Evolutionary conservation across 2,329 filamentous ascomycete genomes (phyloP).

Genomic region (Hymenoscyphus fraxineus): DNA sequence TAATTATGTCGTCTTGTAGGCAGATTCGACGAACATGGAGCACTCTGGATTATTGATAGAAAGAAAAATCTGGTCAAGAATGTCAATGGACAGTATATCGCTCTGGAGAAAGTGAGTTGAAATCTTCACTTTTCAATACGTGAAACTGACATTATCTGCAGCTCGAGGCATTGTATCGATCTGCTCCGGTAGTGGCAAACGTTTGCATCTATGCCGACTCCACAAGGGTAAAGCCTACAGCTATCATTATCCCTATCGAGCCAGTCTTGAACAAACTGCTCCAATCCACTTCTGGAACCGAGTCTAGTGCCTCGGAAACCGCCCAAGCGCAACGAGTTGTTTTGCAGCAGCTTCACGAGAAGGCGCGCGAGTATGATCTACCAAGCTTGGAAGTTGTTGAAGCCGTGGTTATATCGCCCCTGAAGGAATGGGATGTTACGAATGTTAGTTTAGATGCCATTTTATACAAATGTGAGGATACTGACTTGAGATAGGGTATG

Average conservation of each 20-base stretch:
- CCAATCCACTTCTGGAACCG: constrained; percentile 34
- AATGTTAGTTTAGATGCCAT: constrained; percentile 24
- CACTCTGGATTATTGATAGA: constrained; percentile 73
- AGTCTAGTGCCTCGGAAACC: constrained; percentile 35
- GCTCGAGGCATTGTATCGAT: constrained; percentile 84
- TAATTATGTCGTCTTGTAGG: neutral
- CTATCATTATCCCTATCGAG: constrained; percentile 67
- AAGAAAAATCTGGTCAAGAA: constrained; percentile 95
- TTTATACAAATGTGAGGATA: neutral
- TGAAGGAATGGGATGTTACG: constrained; percentile 75
- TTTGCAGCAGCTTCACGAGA: constrained; percentile 61
- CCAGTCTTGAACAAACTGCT: constrained; percentile 52
- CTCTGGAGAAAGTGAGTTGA: constrained; percentile 66
- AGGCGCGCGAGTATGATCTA: constrained; percentile 67
- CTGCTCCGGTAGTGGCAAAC: constrained; percentile 71
- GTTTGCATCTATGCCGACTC: constrained; percentile 79
- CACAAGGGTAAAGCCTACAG: constrained; percentile 71
- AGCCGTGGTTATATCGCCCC: constrained; percentile 70
- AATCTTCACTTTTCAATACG: constrained; percentile 19
- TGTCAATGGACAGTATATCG: constrained; percentile 52
- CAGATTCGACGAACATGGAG: constrained; percentile 41
- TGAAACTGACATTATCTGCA: constrained; percentile 29
- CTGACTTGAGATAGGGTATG: constrained; percentile 13
- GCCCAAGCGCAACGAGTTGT: constrained; percentile 56
- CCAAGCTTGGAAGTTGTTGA: constrained; percentile 66